These are phyloP conservation scores for Thielaviopsis populi DNA, from an alignment of 2,329 filamentous ascomycete species.

Conservation along the genomic window DNA sequence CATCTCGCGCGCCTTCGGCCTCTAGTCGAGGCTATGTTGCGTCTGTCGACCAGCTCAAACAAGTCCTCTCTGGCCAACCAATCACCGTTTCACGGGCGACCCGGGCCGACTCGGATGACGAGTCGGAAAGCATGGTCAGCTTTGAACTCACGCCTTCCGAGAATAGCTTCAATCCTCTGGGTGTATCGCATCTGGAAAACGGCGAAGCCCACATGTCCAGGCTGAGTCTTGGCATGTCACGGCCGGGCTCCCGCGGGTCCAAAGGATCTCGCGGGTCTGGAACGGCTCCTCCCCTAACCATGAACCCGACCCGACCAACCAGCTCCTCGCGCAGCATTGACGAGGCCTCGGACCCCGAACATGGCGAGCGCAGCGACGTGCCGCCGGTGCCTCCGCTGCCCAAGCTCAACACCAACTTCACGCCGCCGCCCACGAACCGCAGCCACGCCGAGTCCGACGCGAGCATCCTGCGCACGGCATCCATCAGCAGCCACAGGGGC, in stretches of 20 bases:
- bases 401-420: slow-evolving; percentile 20
- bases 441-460: slow-evolving; percentile 12
- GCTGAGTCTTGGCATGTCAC: slow-evolving; percentile 23
- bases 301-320: slow-evolving; percentile 26
- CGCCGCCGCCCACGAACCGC: slow-evolving; percentile 18
- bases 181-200: slow-evolving; percentile 16
- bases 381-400: slow-evolving; percentile 44
- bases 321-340: slow-evolving; percentile 18
- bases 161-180: slow-evolving; percentile 40
- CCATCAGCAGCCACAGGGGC: slow-evolving; percentile 9
- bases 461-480: slow-evolving; percentile 11
- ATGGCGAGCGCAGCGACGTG: slow-evolving; percentile 27
- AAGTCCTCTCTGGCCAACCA: slow-evolving; percentile 40
- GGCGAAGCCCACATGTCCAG: slow-evolving; percentile 12
- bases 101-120: slow-evolving; percentile 30
- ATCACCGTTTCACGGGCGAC: slow-evolving; percentile 26
- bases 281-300: slow-evolving; percentile 25
- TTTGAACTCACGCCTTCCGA: slow-evolving; percentile 55
- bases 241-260: slow-evolving; percentile 22
- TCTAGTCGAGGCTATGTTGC: slow-evolving; percentile 38
- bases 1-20: slow-evolving; percentile 31
- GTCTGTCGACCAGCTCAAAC: slow-evolving; percentile 49
- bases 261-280: slow-evolving; percentile 16
- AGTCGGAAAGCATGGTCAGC: slow-evolving; percentile 54
- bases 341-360: slow-evolving; percentile 20